Evolutionary conservation across 805 yeast species (phyloP).

Genomic region (Candida dendrica): DNA sequence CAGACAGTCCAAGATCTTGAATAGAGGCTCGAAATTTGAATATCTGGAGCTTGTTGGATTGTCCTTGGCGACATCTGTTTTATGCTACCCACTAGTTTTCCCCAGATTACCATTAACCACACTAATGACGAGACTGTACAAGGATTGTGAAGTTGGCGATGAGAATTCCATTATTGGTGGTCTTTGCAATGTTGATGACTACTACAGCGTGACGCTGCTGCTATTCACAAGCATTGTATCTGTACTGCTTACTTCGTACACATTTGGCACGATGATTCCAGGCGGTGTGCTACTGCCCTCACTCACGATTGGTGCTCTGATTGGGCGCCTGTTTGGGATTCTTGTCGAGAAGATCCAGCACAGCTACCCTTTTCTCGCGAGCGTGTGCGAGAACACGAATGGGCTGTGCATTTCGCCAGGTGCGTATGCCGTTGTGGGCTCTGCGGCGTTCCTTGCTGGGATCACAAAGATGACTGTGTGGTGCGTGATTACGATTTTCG

Average conservation of each 20-base stretch:
- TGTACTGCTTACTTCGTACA: slow-evolving; percentile 52
- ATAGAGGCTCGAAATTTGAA: slow-evolving; percentile 23
- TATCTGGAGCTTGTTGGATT: slow-evolving; percentile 42
- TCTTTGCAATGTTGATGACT: slow-evolving; percentile 11
- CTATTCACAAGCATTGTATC: slow-evolving; percentile 35
- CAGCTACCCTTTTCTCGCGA: slow-evolving; percentile 26
- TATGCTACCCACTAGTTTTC: slow-evolving; percentile 49
- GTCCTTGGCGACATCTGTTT: slow-evolving; percentile 42
- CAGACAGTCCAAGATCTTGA: slow-evolving; percentile 18
- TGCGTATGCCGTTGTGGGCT: slow-evolving; percentile 83
- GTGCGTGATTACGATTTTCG: slow-evolving; percentile 75
- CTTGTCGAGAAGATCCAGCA: slow-evolving; percentile 41
- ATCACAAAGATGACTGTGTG: slow-evolving; percentile 75
- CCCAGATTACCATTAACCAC: slow-evolving; percentile 49
- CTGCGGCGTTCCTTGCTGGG: slow-evolving; percentile 77
- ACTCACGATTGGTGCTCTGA: slow-evolving; percentile 51
- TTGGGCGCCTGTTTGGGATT: slow-evolving; percentile 51
- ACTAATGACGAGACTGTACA: slow-evolving; percentile 53
- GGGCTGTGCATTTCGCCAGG: slow-evolving; percentile 70
- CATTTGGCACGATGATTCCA: slow-evolving; percentile 63
- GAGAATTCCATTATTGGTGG: slow-evolving; percentile 20
- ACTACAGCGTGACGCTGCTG: slow-evolving; percentile 6
- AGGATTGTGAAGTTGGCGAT: slow-evolving; percentile 44
- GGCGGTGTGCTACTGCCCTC: slow-evolving; percentile 66
- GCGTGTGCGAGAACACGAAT: slow-evolving; percentile 34